Evolutionary conservation across 164 flowering plant species (phyloP).

Genomic region (Vitis rotundifolia): DNA sequence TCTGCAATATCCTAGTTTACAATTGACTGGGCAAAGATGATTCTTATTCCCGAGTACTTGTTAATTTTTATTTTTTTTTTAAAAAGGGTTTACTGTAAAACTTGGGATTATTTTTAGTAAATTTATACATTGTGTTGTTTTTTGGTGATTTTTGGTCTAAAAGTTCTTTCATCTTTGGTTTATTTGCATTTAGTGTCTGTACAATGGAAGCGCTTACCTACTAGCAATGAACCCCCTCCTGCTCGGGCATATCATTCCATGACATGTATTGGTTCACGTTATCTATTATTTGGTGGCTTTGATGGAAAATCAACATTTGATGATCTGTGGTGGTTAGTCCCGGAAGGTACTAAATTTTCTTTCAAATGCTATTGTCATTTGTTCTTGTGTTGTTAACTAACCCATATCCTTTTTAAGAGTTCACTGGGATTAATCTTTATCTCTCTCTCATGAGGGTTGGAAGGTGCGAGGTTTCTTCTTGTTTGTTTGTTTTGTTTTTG

Average conservation of each 20-base stretch:
- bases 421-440: background rate
- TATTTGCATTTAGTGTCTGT: constrained; percentile 59
- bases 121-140: background rate
- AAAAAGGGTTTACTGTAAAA: too few species aligned
- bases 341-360: constrained; percentile 65
- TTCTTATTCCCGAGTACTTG: too few species aligned
- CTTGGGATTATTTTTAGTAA: background rate
- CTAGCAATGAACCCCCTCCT: constrained; percentile 78
- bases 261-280: constrained; percentile 72
- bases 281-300: constrained; percentile 94
- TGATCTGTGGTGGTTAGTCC: constrained; percentile 97
- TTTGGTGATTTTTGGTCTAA: background rate
- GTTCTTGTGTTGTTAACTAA: background rate
- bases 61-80: too few species aligned
- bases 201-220: constrained; percentile 91
- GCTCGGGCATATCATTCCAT: constrained; percentile 97
- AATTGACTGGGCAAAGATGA: too few species aligned
- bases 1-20: too few species aligned
- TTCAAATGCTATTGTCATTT: background rate
- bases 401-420: background rate
- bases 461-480: too few species aligned
- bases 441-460: too few species aligned
- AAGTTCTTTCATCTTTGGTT: background rate
- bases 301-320: constrained; percentile 93
- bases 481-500: too few species aligned